These are phyloP conservation scores for Pythium aquatile DNA, from an alignment of 352 stramenopile genomes.

Conservation along the genomic window DNA sequence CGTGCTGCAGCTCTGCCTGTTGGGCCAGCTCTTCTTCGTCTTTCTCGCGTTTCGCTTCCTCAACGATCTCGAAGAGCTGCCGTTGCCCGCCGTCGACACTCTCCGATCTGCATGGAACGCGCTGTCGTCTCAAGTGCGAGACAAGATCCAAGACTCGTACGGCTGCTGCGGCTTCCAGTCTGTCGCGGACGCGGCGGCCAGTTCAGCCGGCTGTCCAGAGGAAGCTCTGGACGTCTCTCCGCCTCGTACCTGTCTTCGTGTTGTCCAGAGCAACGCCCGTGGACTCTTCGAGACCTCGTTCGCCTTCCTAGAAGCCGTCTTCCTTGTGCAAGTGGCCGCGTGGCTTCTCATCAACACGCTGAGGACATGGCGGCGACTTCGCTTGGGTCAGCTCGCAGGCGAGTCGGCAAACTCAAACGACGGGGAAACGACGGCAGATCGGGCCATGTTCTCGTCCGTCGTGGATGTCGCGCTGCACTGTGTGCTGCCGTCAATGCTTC, in stretches of 20 bases:
- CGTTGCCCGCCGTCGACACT: conserved; percentile 1
- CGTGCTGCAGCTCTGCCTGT: conserved; percentile 15
- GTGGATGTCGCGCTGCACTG: conserved; percentile 17
- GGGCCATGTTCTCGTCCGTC: conserved; percentile 6
- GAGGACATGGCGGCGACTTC: conserved; percentile 26
- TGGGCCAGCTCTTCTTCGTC: conserved; percentile 22
- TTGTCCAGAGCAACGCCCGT: conserved; percentile 17
- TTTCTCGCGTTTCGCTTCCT: conserved; percentile 27
- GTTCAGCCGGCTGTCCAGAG: conserved; percentile 26
- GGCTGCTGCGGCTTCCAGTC: conserved; percentile 38
- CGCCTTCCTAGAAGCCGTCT: conserved; percentile 23
- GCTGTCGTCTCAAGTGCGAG: conserved; percentile 5
- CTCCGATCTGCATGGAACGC: conserved; percentile 22
- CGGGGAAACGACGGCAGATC: background rate
- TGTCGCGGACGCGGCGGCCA: conserved; percentile 7
- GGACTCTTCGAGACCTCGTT: conserved; percentile 31
- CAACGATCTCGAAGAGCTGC: conserved; percentile 24
- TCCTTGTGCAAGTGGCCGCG: conserved; percentile 26
- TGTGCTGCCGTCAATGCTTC: conserved; percentile 13
- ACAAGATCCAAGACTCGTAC: conserved; percentile 31
- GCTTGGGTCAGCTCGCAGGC: conserved; percentile 20
- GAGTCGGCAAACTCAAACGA: background rate
- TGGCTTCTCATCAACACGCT: conserved; percentile 27
- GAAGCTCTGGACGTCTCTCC: conserved; percentile 28
- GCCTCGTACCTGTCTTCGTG: conserved; percentile 27